Percentiles rank a stretch among this genome's conserved stretches.
phyloP scores from a whole-genome alignment of 164 flowering plant genomes.

The Stephania cephalantha region DNA sequence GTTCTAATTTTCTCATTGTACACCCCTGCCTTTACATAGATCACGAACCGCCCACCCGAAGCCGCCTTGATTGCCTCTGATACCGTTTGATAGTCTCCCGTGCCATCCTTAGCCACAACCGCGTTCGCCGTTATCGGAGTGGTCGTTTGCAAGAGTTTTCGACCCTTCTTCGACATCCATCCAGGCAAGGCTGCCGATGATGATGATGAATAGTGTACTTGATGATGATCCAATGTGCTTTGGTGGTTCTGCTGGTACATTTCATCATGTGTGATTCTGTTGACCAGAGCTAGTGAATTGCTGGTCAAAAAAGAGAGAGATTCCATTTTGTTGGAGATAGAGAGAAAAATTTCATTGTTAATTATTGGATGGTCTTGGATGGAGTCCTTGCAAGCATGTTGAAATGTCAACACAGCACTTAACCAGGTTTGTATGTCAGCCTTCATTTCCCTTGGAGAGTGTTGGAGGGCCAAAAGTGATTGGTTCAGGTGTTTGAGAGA shows the following conservation, averaged over 20 bases:
- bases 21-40: constrained; percentile 41
- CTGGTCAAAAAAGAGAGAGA: constrained; percentile 33
- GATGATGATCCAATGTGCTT: neutral
- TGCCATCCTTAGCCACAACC: constrained; percentile 44
- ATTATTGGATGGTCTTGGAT: constrained; percentile 1
- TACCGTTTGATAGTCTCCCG: constrained; percentile 32
- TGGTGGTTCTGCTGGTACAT: neutral
- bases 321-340: constrained; percentile 30
- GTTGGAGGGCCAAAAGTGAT: constrained; percentile 31
- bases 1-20: constrained; percentile 39
- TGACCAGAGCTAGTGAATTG: constrained; percentile 40
- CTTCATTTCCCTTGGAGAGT: constrained; percentile 26
- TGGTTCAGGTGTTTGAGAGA: constrained; percentile 34
- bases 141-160: constrained; percentile 31
- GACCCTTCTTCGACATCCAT: constrained; percentile 33
- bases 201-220: no score
- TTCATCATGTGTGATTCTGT: constrained; percentile 23
- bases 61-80: constrained; percentile 40
- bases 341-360: neutral
- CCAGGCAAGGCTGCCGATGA: constrained; percentile 3
- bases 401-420: constrained; percentile 44
- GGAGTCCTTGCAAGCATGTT: constrained; percentile 40
- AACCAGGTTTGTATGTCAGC: constrained; percentile 51
- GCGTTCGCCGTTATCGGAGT: constrained; percentile 25
- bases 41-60: constrained; percentile 38